Evolutionary conservation across 352 stramenopile species (phyloP), one percentile per base, ranked within the genome.

Genomic region (Pythium folliculosum): DNA sequence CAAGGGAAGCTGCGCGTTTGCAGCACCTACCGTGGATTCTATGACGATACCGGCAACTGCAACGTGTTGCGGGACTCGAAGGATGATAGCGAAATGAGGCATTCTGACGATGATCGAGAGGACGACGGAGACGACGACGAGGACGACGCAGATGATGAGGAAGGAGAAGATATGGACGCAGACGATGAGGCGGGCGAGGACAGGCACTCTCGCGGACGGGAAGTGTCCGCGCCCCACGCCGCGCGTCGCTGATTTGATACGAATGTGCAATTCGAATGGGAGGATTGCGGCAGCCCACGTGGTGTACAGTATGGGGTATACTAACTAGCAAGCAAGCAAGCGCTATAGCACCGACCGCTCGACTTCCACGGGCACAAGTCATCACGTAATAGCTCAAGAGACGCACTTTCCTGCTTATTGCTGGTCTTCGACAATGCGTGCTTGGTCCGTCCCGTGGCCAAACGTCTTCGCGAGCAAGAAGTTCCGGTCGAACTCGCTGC

Each of bases 1-100:
- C 95, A 99, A 72, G 97, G 97, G 35, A 94, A 97, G 65, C 83
- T 99, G 10, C 80, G 96, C 52, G 84, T 99, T 12, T 95, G 85
- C 67, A 88, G 72, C 64, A 89, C 78, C 1, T 95, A 90, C 63
- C 85, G 87, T 16, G 87, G 85, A 2, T 72, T 81, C 19, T 94
- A 86, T 51, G 75, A 91, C 17, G 85, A 94, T 38, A 77, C 88
- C 48, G 76, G 84, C 27, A 95, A 95, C 65, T 93, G 86, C 65
- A 95, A 95, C 61, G 82, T 91, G 56, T 69, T 95, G n/a, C 60
- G 67, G 10, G 55, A 65, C 0, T 63, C 60, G 12, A 73, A 58
- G 12, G 78, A 88, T 27, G 69, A 71, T 30, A 40, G 12, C 38
- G 47, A 48, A 4, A 55, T 55, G 44, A 13, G 48, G 21, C 58